These are phyloP conservation scores for Trichoderma brevicompactum DNA, from an alignment of 2,329 filamentous ascomycete species.

Conservation along the genomic window DNA sequence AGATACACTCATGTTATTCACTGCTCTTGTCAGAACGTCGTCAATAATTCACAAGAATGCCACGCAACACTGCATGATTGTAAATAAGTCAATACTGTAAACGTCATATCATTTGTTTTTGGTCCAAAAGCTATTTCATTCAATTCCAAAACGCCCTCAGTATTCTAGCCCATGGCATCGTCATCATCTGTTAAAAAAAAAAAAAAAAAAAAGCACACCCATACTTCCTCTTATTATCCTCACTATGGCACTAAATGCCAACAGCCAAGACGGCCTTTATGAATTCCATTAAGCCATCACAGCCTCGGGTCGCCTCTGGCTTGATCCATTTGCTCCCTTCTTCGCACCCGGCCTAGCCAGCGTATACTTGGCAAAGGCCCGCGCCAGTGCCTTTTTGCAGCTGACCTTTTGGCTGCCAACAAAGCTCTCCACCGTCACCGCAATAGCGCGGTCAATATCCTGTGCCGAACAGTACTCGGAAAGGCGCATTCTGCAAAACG, in stretches of 20 bases:
- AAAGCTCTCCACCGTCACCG: constrained; percentile 94
- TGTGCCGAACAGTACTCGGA: constrained; percentile 88
- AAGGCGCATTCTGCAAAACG: constrained; percentile 98
- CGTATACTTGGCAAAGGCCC: constrained; percentile 96
- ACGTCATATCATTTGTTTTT: background rate
- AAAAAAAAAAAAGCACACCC: background rate
- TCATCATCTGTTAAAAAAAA: constrained; percentile 1
- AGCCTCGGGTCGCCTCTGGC: constrained; percentile 38
- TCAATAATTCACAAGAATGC: background rate
- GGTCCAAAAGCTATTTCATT: background rate
- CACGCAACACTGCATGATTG: background rate
- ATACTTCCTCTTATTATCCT: background rate
- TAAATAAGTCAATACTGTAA: background rate
- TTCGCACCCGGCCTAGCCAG: constrained; percentile 55
- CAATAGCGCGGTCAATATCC: constrained; percentile 96
- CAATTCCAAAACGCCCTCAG: constrained; percentile 14
- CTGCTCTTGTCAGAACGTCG: background rate
- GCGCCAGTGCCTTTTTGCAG: constrained; percentile 92
- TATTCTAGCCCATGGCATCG: constrained; percentile 6
- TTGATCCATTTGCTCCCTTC: constrained; percentile 36
- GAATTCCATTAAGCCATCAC: constrained; percentile 35
- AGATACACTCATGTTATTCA: background rate
- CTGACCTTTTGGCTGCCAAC: constrained; percentile 96
- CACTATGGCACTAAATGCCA: background rate
- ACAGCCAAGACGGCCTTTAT: background rate